Evolutionary conservation across 768 basidiomycete genomes (phyloP), one percentile per base, ranked within the genome.

Genomic region (Lactarius akahatsu): DNA sequence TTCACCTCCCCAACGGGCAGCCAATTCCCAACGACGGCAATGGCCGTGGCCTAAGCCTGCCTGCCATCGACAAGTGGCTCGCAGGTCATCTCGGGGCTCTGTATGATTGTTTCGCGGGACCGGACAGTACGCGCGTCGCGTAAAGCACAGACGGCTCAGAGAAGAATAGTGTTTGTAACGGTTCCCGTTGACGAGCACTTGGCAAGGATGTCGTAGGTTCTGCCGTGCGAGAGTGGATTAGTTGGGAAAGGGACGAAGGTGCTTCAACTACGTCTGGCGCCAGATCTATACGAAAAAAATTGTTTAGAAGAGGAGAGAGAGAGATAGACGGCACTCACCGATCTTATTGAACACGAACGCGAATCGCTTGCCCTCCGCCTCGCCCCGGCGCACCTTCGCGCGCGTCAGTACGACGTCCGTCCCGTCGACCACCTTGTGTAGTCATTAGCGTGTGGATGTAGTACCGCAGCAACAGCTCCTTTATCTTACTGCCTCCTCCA

Each of bases 261-360:
- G 85, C 64, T 88, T 88, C 30, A 98, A 80, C 96, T 97, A 98
- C 60, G 84, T 82, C 73, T 94, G 88, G 85, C n/a, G n/a, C n/a
- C n/a, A n/a, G n/a, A 76, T 98, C 96, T 97, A 71, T 32, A 6
- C 18, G 13, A 34, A 9, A 32, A 52, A 41, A 38, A 11, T 1
- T 1, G 36, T 13, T 38, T 13, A 1, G 36, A 38, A 38, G 1
- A 38, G 36, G 10, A 15, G 23, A n/a, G 3, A 59, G 28, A 62
- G 56, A 63, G 34, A 57, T 26, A 16, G 30, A 77, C 88, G 64
- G 36, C 10, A 11, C 36, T 1, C 68, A 94, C 96, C 96, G 64
- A 97, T 91, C 79, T 98, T 98, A 76, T 98, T 98, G n/a, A 99
- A 75, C 3, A 98, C 93, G 62, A 94, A 93, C 1, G 98, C 87